Conservation (phyloP, 352 stramenopile genomes). For the Phytopythium helicoides region DNA sequence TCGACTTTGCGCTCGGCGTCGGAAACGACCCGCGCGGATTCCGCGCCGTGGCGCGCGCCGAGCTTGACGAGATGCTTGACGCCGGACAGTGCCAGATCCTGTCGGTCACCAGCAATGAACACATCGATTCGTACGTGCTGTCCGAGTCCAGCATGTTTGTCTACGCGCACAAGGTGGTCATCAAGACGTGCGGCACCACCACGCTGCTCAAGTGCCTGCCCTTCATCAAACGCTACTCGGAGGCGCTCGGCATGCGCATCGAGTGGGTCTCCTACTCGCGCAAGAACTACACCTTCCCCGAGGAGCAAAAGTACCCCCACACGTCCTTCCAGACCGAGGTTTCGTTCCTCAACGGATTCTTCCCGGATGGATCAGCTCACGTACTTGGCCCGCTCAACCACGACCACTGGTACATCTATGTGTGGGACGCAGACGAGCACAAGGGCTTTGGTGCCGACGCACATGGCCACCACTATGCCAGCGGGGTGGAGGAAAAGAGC, state of each 20-base stretch:
- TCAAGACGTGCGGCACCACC: constrained; percentile 99
- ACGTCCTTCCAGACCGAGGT: constrained; percentile 96
- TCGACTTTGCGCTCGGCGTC: constrained; percentile 87
- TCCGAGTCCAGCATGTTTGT: constrained; percentile 99
- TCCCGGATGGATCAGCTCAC: constrained; percentile 81
- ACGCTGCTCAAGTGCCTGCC: constrained; percentile 94
- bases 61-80: constrained; percentile 94
- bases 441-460: constrained; percentile 12
- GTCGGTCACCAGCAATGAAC: constrained; percentile 94
- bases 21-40: constrained; percentile 78
- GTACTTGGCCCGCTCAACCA: constrained; percentile 94
- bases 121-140: constrained; percentile 95
- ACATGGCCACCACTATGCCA: constrained; percentile 11
- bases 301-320: constrained; percentile 97
- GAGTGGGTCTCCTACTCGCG: constrained; percentile 98
- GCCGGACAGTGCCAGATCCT: constrained; percentile 97
- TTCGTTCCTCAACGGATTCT: constrained; percentile 92
- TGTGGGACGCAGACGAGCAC: constrained; percentile 92
- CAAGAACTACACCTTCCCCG: constrained; percentile 99
- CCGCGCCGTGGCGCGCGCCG: constrained; percentile 79
- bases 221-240: constrained; percentile 79
- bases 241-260: constrained; percentile 92
- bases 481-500: constrained; percentile 22
- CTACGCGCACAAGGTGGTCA: constrained; percentile 98
- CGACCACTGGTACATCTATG: constrained; percentile 99